These are phyloP conservation scores for Diversispora epigaea DNA, from an alignment of 192 early-diverging fungal species.

Conservation along the genomic window DNA sequence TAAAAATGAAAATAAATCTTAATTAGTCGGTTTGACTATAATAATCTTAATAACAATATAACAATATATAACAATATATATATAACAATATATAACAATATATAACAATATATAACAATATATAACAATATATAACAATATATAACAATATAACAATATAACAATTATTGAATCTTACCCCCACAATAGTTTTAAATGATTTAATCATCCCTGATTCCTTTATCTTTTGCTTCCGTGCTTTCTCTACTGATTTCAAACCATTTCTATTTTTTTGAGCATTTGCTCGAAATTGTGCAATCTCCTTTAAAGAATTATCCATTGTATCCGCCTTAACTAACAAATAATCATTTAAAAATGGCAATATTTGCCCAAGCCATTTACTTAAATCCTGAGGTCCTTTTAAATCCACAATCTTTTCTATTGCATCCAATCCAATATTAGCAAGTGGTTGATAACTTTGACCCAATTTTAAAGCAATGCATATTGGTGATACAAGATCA, in stretches of 20 bases:
- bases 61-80: no score
- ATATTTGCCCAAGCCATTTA: slow-evolving; percentile 42
- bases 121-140: neutral
- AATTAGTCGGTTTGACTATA: neutral
- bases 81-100: neutral
- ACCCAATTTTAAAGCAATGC: slow-evolving; percentile 64
- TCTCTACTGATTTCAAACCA: neutral
- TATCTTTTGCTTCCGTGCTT: neutral
- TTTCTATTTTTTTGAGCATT: neutral
- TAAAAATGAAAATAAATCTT: neutral
- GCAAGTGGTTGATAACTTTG: slow-evolving; percentile 65
- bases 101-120: neutral
- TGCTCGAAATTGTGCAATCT: slow-evolving; percentile 5
- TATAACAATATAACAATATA: neutral
- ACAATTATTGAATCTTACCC: neutral
- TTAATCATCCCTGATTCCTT: neutral
- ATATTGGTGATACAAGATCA: slow-evolving; percentile 58
- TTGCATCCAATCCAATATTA: slow-evolving; percentile 55
- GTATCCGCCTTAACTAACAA: slow-evolving; percentile 51
- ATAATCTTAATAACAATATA: neutral
- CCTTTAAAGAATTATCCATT: slow-evolving; percentile 25
- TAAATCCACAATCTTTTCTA: slow-evolving; percentile 56
- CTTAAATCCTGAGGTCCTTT: slow-evolving; percentile 33
- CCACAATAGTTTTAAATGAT: neutral
- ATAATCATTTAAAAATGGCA: slow-evolving; percentile 69